phyloP scores from a whole-genome alignment of 2,329 filamentous ascomycete species.

The Fusarium cyanostomum region DNA sequence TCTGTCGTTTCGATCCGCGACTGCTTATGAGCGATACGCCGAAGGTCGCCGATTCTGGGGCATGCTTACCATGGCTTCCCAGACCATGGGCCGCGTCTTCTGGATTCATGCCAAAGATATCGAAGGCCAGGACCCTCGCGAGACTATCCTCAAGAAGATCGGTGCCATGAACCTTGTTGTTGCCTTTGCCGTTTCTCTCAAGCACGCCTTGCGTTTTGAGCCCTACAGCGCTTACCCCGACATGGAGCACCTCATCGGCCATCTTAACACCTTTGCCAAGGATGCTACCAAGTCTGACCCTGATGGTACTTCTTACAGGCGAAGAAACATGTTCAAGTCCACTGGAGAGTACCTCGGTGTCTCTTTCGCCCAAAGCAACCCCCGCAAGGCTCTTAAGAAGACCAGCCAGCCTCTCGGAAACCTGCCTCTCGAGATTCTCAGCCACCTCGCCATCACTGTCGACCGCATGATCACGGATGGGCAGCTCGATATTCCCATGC shows the following conservation, averaged over 20 bases:
- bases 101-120: conserved; percentile 80
- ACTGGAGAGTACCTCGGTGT: conserved; percentile 79
- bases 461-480: conserved; percentile 67
- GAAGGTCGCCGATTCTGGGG: conserved; percentile 73
- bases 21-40: conserved; percentile 77
- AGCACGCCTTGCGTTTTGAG: conserved; percentile 86
- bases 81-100: conserved; percentile 78
- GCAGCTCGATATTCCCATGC: conserved; percentile 65
- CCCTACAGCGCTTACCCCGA: conserved; percentile 82
- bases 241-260: conserved; percentile 72
- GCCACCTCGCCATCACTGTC: conserved; percentile 73
- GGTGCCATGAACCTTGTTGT: conserved; percentile 80
- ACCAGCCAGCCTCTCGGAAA: conserved; percentile 79
- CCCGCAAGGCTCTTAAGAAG: conserved; percentile 78
- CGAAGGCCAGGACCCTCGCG: conserved; percentile 62
- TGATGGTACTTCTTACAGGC: conserved; percentile 47
- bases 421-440: conserved; percentile 83
- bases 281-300: conserved; percentile 56
- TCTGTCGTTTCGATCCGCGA: conserved; percentile 80
- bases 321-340: conserved; percentile 67
- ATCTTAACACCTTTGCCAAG: conserved; percentile 79
- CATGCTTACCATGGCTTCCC: conserved; percentile 66
- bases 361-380: conserved; percentile 80
- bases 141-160: conserved; percentile 76
- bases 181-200: conserved; percentile 79